A percentile compares a stretch with the other conserved stretches of the same genome.
Conservation (phyloP, 257 asterid genomes). For the Linaria vulgaris region DNA sequence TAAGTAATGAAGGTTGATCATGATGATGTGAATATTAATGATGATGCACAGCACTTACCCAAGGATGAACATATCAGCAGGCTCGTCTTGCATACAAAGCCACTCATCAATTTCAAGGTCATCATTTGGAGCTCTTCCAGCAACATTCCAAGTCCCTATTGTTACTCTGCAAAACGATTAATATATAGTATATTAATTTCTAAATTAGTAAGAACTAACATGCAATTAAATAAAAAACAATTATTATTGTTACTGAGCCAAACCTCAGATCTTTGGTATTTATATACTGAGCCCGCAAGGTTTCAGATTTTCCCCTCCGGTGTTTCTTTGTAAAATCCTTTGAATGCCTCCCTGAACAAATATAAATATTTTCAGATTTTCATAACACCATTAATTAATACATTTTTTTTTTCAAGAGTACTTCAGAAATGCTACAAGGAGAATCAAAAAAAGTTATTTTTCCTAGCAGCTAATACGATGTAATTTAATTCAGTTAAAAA, state of each 20-base stretch:
- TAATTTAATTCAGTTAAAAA: too few species aligned
- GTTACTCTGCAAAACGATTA: slow-evolving; percentile 59
- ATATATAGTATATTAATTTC: slow-evolving; percentile 1
- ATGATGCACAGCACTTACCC: slow-evolving; percentile 53
- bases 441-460: too few species aligned
- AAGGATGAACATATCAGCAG: slow-evolving; percentile 75
- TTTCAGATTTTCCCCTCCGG: slow-evolving; percentile 92
- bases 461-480: too few species aligned
- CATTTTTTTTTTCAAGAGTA: too few species aligned
- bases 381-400: slow-evolving; percentile 11
- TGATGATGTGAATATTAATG: too few species aligned
- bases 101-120: slow-evolving; percentile 83
- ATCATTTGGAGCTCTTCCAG: slow-evolving; percentile 71
- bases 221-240: background rate
- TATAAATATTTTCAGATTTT: slow-evolving; percentile 18
- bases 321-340: slow-evolving; percentile 43
- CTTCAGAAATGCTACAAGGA: too few species aligned
- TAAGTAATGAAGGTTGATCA: too few species aligned
- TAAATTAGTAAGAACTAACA: background rate
- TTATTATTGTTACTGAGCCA: slow-evolving; percentile 35
- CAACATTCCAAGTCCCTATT: slow-evolving; percentile 92
- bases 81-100: slow-evolving; percentile 78
- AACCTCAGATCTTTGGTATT: slow-evolving; percentile 91
- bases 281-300: slow-evolving; percentile 76
- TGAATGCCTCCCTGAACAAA: slow-evolving; percentile 45